phyloP scores from a whole-genome alignment of 345 rosid genomes.

The Erucastrum elatum region DNA sequence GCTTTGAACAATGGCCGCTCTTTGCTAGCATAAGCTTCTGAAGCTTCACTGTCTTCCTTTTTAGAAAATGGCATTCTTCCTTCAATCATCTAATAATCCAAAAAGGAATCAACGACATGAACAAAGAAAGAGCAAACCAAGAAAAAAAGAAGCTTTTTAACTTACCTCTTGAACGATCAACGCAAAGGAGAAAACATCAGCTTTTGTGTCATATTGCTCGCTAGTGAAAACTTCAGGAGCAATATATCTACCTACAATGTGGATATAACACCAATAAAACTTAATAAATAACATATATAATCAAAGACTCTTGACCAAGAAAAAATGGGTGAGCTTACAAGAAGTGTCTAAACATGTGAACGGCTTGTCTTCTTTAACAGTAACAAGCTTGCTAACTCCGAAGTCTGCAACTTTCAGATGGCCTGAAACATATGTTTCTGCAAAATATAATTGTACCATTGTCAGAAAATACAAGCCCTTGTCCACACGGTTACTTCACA shows the following conservation, averaged over 20 bases:
- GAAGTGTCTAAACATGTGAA: constrained; percentile 60
- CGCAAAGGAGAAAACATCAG: constrained; percentile 92
- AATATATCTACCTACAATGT: constrained; percentile 68
- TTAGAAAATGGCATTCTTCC: constrained; percentile 71
- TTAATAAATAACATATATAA: background rate
- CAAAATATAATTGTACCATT: constrained; percentile 33
- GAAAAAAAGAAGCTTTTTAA: background rate
- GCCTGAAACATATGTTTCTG: constrained; percentile 90
- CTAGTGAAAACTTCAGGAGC: constrained; percentile 82
- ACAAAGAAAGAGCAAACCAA: background rate
- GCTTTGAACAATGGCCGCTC: constrained; percentile 71
- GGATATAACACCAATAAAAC: background rate
- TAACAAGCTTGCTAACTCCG: constrained; percentile 89
- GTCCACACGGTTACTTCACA: too few species aligned
- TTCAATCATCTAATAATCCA: constrained; percentile 69
- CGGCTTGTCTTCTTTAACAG: constrained; percentile 83
- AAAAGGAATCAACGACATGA: constrained; percentile 20
- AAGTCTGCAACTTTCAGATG: constrained; percentile 97
- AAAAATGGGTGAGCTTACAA: constrained; percentile 62
- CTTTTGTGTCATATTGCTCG: constrained; percentile 84
- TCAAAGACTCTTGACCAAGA: constrained; percentile 19
- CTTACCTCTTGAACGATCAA: constrained; percentile 87
- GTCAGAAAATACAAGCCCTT: constrained; percentile 30
- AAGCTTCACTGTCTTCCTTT: constrained; percentile 66
- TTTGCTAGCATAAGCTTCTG: constrained; percentile 50